Evolutionary conservation across 2,329 filamentous ascomycete genomes (phyloP), one percentile per base, ranked within the genome.

Genomic region (Diaporthe nobilis): DNA sequence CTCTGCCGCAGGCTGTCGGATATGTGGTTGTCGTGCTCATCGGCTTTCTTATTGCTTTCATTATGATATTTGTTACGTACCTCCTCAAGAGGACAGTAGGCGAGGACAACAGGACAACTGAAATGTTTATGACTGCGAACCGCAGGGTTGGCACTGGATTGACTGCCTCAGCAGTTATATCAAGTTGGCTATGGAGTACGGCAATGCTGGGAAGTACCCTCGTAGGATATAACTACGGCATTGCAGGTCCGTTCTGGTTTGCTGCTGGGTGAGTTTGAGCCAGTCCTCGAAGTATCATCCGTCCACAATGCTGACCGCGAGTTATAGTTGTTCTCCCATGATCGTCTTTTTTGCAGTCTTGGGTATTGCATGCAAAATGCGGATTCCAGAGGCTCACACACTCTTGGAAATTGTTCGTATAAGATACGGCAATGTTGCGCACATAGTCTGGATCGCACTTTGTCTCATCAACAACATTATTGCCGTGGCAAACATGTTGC

Each of bases 201-300:
- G 87, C 88, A 0, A 85, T 90, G 77, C 81, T 90, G 0, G 87
- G 88, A 0, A 87, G 87, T 13, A 85, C 85, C 0, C 82, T 89
- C 3, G 87, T 90, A 0, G 88, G 88, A 0, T 90, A 90, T 77
- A 85, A 85, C 68, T 90, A 89, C 78, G 90, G 90, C 0, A 83
- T 90, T 2, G 86, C 88, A 1, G 88, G 88, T 0, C 89, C 89
- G 0, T 90, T 91, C 73, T 91, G 89, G 89, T 91, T 88, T 75
- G 88, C 88, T 3, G 88, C 88, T 61, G 89, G 74, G 74, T 75
- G 39, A 49, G 72, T 58, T 25, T 25, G 22, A 39, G 3, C 22
- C 1, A 10, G 22, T 2, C 22, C 20, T 10, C 5, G 6, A 37
- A 2, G 20, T 4, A 2, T 3, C 5, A 22, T 0, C 7, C 20